phyloP scores from a whole-genome alignment of 306 rosid genomes.

The Prunus padus region DNA sequence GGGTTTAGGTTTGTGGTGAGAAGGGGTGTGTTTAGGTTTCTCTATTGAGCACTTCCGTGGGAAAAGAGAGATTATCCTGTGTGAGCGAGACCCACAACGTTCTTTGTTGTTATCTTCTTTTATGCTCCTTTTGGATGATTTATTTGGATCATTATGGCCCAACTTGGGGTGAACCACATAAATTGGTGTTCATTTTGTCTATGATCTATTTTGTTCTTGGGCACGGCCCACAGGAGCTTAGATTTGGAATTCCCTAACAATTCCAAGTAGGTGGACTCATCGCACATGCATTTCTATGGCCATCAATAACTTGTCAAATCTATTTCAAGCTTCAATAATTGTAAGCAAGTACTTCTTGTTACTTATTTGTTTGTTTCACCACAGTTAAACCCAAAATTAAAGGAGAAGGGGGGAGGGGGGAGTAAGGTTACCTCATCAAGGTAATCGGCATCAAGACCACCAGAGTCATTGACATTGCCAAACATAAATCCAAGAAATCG shows the following conservation, averaged over 20 bases:
- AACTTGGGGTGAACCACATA: background rate
- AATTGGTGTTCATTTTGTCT: background rate
- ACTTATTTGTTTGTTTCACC: background rate
- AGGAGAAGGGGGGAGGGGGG: background rate
- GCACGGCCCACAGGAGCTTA: background rate
- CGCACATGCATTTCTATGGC: background rate
- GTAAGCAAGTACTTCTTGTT: background rate
- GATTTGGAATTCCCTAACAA: background rate
- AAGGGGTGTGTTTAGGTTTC: background rate
- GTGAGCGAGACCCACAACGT: background rate
- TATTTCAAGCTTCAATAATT: background rate
- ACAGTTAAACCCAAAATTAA: background rate
- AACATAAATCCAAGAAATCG: conserved; percentile 91
- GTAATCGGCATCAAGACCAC: conserved; percentile 91
- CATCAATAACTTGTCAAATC: background rate
- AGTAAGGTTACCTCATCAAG: conserved; percentile 77
- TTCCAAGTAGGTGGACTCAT: background rate
- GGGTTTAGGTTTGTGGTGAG: background rate
- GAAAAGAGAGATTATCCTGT: background rate
- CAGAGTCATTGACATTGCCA: conserved; percentile 93
- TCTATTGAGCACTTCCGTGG: background rate
- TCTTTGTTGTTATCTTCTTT: background rate
- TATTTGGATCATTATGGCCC: background rate
- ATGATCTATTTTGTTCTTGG: background rate
- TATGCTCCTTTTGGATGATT: background rate